Evolutionary conservation across 192 early-diverging fungal species (phyloP), one percentile per base, ranked within the genome.

Genomic region (Backusella parvicylindrica): DNA sequence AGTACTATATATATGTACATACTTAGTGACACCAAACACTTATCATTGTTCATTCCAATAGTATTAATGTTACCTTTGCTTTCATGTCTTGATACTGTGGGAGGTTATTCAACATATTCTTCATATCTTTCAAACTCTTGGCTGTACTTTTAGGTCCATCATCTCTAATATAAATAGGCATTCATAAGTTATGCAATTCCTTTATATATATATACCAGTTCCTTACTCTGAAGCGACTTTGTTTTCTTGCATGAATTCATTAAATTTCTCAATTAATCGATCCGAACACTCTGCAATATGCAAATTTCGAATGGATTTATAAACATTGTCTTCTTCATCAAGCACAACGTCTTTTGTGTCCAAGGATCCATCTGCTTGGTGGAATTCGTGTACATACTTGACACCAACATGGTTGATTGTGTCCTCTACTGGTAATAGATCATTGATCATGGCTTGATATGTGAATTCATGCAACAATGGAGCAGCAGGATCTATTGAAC

Each of bases 391-490:
- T 31, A 80, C 72, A 77, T 90, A 93, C 68, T 92, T 93, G 18
- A 85, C 79, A n/a, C 85, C 88, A 56, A 88, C 86, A 6, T 63
- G 68, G 3, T 66, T 68, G 21, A 68, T 65, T 7, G 64, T 63
- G 3, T 49, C 43, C 30, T 88, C 83, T 6, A 95, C 79, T 1
- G 76, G 76, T 18, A 99, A 76, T 68, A 99, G 82, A 78, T 99
- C 98, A 73, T 96, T 92, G 47, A 94, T 91, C 97, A 99, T 98
- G 6, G 98, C 97, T 81, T 99, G 97, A 77, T 99, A 99, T 5
- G 98, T 98, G 76, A 99, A 99, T 85, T 99, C 98, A 83, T 99
- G 98, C 30, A 98, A 79, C 6, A 99, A 84, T 11, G 98, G 96
- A 8, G 95, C 90, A 68, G 90, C 88, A 64, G 92, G 86, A 81